Evolutionary conservation across 495 filamentous ascomycete species (phyloP), one percentile per base, ranked within the genome.

Genomic region (Lasiosphaeriaceae sp.): DNA sequence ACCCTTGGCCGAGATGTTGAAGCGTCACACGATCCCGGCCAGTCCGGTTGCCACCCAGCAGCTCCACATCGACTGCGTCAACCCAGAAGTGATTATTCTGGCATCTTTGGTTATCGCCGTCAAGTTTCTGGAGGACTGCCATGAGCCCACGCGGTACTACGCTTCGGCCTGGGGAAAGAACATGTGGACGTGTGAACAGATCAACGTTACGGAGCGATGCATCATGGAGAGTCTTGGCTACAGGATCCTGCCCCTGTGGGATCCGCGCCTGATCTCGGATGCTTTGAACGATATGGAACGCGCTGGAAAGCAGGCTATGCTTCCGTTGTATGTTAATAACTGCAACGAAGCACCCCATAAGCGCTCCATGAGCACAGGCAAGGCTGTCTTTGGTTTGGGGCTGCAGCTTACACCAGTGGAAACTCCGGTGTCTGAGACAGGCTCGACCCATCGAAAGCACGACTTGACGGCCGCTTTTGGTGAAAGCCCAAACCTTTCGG

Each of bases 161-260:
- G 54, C 63, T 22, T 55, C 67, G 5, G 54, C 59, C 37, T 80
- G 77, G 78, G 80, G 77, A 24, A 65, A 64, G 43, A 66, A 74
- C 54, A 53, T 74, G 46, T 83, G 80, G 80, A 75, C 75, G 14
- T 73, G 68, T 64, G 71, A 76, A 50, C 79, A 82, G 71, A 69
- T 82, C 62, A 83, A 82, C 54, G 74, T 73, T 54, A 82, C 80
- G 16, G 77, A 82, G 58, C 65, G 73, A 19, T 78, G 73, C 62
- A 77, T 83, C 50, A 77, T 82, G 71, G 78, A 83, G 70, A 77
- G 70, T 64, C 62, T 83, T 44, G 70, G 69, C 43, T 82, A 79
- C 57, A 68, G 79, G 22, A 75, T 83, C 48, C 59, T 81, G 37
- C 77, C 78, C 3, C 62, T 83, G 14, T 82, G 76, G 71, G 70